Evolutionary conservation across 352 stramenopile genomes (phyloP).

Genomic region (Pilasporangium apinafurcum): DNA sequence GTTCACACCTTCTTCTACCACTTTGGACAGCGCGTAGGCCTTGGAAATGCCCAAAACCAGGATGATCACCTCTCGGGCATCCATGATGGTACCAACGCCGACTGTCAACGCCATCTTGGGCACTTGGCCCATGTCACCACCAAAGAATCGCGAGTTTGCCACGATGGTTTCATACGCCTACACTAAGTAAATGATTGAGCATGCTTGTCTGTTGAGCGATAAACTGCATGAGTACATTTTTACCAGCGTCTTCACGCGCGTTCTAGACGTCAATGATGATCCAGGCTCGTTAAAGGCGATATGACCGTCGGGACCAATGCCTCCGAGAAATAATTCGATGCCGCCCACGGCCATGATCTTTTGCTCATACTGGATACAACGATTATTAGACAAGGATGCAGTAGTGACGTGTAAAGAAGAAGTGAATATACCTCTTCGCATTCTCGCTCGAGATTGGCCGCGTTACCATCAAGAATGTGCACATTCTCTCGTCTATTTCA

Average conservation of each 20-base stretch:
- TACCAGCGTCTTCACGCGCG: slow-evolving; percentile 84
- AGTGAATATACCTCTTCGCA: slow-evolving; percentile 38
- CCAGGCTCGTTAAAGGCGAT: slow-evolving; percentile 92
- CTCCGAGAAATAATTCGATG: slow-evolving; percentile 91
- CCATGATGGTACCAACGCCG: slow-evolving; percentile 86
- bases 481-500: slow-evolving; percentile 68
- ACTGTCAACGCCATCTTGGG: slow-evolving; percentile 89
- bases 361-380: slow-evolving; percentile 48
- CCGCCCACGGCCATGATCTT: slow-evolving; percentile 78
- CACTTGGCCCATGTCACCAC: slow-evolving; percentile 70
- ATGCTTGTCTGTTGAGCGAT: no score
- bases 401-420: neutral
- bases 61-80: slow-evolving; percentile 80
- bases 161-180: slow-evolving; percentile 87
- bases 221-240: neutral
- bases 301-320: slow-evolving; percentile 90
- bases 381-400: neutral
- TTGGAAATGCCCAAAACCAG: slow-evolving; percentile 86
- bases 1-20: slow-evolving; percentile 86
- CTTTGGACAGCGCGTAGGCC: slow-evolving; percentile 84
- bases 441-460: slow-evolving; percentile 61
- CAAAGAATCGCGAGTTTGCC: slow-evolving; percentile 87
- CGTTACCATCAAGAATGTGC: slow-evolving; percentile 85
- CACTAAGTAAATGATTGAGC: neutral
- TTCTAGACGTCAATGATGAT: slow-evolving; percentile 72